Evolutionary conservation across 2,329 filamentous ascomycete genomes (phyloP).

Genomic region (Talaromyces sp.): DNA sequence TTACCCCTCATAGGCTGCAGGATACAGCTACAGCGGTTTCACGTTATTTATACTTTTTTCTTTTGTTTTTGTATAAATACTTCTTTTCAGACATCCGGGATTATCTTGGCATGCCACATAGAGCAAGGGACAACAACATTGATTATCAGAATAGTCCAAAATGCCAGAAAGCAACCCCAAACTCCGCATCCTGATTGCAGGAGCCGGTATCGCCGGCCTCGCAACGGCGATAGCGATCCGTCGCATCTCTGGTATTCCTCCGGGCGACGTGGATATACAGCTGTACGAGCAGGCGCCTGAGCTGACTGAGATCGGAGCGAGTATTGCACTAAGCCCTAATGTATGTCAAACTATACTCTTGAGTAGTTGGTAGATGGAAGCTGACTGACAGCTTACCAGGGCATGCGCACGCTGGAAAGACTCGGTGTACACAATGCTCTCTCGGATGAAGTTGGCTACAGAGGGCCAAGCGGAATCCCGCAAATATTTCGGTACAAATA

Average conservation of each 20-base stretch:
- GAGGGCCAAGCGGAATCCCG: slow-evolving; percentile 37
- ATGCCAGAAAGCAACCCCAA: slow-evolving; percentile 10
- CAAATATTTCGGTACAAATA: slow-evolving; percentile 42
- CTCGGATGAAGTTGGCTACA: slow-evolving; percentile 35
- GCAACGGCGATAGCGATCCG: slow-evolving; percentile 44
- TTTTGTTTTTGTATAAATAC: background rate
- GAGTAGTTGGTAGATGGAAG: too few species aligned
- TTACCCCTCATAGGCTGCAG: background rate
- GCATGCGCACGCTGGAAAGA: slow-evolving; percentile 48
- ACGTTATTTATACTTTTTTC: background rate
- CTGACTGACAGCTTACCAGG: slow-evolving; percentile 11
- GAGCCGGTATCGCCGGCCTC: slow-evolving; percentile 50
- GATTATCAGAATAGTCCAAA: slow-evolving; percentile 8
- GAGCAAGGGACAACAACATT: background rate
- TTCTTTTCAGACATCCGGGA: background rate
- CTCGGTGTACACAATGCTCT: slow-evolving; percentile 47
- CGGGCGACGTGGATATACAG: slow-evolving; percentile 38
- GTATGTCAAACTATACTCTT: slow-evolving; percentile 20
- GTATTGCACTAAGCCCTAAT: slow-evolving; percentile 40
- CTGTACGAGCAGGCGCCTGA: slow-evolving; percentile 47
- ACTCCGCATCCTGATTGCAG: slow-evolving; percentile 44
- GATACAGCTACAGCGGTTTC: background rate
- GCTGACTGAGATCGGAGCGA: slow-evolving; percentile 9
- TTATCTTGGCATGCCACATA: background rate
- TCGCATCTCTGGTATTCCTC: slow-evolving; percentile 17